Evolutionary conservation across 202 grass and related monocot species (phyloP).

Genomic region (Panicum virgatum): DNA sequence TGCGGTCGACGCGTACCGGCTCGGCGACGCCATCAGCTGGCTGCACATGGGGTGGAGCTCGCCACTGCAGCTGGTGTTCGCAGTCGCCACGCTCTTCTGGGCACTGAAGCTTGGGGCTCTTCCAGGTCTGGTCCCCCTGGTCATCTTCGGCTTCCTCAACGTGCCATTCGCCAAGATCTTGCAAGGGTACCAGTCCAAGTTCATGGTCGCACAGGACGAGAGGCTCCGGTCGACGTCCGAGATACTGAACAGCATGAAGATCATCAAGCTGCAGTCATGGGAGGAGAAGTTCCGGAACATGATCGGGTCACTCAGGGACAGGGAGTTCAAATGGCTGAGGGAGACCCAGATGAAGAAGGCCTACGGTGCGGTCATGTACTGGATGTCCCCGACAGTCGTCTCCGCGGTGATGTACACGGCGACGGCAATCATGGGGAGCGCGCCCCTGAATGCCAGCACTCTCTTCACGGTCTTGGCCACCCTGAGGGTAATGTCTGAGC

Average conservation of each 20-base stretch:
- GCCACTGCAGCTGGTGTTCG: slow-evolving; percentile 62
- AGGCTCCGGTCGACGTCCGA: slow-evolving; percentile 80
- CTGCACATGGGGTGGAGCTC: slow-evolving; percentile 83
- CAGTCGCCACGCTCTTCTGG: slow-evolving; percentile 73
- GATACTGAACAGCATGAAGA: slow-evolving; percentile 91
- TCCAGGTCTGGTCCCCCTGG: slow-evolving; percentile 66
- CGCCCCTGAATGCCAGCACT: slow-evolving; percentile 75
- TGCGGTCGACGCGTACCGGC: slow-evolving; percentile 76
- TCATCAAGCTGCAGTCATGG: slow-evolving; percentile 97
- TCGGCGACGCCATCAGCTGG: slow-evolving; percentile 81
- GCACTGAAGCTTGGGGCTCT: slow-evolving; percentile 71
- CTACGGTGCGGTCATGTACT: slow-evolving; percentile 71
- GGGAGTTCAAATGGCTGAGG: slow-evolving; percentile 76
- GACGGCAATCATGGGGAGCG: slow-evolving; percentile 56
- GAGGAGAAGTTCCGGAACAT: slow-evolving; percentile 63
- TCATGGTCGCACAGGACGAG: slow-evolving; percentile 88
- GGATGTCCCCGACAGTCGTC: slow-evolving; percentile 77
- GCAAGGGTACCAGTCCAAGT: slow-evolving; percentile 72
- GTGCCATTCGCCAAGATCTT: slow-evolving; percentile 73
- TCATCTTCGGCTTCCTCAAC: slow-evolving; percentile 74
- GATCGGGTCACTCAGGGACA: slow-evolving; percentile 58
- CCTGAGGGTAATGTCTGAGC: slow-evolving; percentile 78
- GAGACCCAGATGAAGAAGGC: slow-evolving; percentile 84
- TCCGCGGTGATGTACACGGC: slow-evolving; percentile 76
- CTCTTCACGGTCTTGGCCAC: slow-evolving; percentile 79